These are phyloP conservation scores for Alloteropsis semialata DNA, from an alignment of 176 grass and related monocot species.

Conservation along the genomic window DNA sequence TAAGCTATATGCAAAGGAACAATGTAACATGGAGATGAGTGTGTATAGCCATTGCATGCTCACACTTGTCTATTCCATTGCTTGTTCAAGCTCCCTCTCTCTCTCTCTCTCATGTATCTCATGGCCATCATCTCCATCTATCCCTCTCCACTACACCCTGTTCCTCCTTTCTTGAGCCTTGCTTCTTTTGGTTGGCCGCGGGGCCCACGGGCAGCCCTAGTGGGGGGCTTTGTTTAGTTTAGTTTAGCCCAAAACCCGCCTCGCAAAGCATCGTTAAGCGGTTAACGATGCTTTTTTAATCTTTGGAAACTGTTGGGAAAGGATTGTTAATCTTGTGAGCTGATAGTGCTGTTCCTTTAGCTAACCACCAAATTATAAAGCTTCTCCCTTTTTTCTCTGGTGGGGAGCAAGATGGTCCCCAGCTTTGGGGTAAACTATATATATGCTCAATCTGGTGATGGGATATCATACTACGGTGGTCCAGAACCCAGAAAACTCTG, in stretches of 20 bases:
- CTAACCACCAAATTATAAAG: constrained; percentile 26
- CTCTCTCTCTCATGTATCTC: not conserved
- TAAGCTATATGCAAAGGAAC: constrained; percentile 45
- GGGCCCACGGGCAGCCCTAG: not conserved
- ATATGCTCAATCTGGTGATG: not conserved
- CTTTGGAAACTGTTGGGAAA: constrained; percentile 7
- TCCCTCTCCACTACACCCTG: constrained; percentile 33
- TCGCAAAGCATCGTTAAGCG: constrained; percentile 26
- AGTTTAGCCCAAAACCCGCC: not conserved
- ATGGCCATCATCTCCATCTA: constrained; percentile 17
- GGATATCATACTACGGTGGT: constrained; percentile 32
- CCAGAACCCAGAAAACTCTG: not conserved
- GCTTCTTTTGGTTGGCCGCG: constrained; percentile 39
- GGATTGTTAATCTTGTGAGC: constrained; percentile 28
- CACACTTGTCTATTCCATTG: constrained; percentile 16
- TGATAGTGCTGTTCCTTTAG: constrained; percentile 29
- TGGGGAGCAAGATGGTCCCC: constrained; percentile 20
- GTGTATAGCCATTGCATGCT: not conserved
- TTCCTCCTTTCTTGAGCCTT: constrained; percentile 33
- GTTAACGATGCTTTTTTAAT: not conserved
- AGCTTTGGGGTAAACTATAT: constrained; percentile 6
- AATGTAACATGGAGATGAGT: constrained; percentile 51
- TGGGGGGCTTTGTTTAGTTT: not conserved
- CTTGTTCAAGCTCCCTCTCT: too few relatives aligned
- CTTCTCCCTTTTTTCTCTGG: not conserved